A percentile compares a stretch with the other conserved stretches of the same genome.
These are phyloP conservation scores for Diaporthe eres DNA, from an alignment of 2,329 filamentous ascomycete species.

Conservation along the genomic window DNA sequence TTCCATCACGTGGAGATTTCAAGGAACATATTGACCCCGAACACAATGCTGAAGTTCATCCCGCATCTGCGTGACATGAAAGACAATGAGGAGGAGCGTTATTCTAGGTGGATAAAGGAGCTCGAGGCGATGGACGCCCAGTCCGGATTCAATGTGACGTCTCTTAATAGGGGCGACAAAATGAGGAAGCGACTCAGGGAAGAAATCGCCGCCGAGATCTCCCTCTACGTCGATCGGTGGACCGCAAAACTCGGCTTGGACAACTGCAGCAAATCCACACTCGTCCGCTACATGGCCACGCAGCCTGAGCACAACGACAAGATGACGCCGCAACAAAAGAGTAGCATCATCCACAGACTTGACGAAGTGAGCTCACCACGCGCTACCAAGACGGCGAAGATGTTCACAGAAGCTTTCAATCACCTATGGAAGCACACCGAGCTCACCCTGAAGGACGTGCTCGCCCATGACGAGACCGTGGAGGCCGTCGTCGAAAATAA, in stretches of 20 bases:
- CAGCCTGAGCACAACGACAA: slow-evolving; percentile 60
- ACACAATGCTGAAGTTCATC: slow-evolving; percentile 72
- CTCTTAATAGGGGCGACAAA: slow-evolving; percentile 66
- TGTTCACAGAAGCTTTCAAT: slow-evolving; percentile 71
- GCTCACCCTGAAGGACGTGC: slow-evolving; percentile 65
- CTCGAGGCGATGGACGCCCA: slow-evolving; percentile 70
- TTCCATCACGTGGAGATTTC: slow-evolving; percentile 73
- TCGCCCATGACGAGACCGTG: slow-evolving; percentile 67
- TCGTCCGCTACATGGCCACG: slow-evolving; percentile 68
- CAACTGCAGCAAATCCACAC: slow-evolving; percentile 64
- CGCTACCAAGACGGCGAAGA: slow-evolving; percentile 58
- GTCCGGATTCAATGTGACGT: slow-evolving; percentile 65
- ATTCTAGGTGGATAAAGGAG: slow-evolving; percentile 70
- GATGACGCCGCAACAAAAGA: slow-evolving; percentile 69
- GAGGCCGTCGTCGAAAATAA: slow-evolving; percentile 69
- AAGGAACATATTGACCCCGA: slow-evolving; percentile 72
- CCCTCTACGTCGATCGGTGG: slow-evolving; percentile 69
- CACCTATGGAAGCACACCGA: slow-evolving; percentile 64
- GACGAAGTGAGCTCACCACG: slow-evolving; percentile 59
- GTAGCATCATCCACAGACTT: slow-evolving; percentile 64
- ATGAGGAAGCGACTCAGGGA: slow-evolving; percentile 62
- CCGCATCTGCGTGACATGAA: slow-evolving; percentile 71
- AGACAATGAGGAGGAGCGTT: slow-evolving; percentile 68
- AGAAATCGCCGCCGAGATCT: slow-evolving; percentile 66
- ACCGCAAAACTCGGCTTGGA: slow-evolving; percentile 64